phyloP scores from a whole-genome alignment of 257 asterid species.

The Penstemon newberryi region DNA sequence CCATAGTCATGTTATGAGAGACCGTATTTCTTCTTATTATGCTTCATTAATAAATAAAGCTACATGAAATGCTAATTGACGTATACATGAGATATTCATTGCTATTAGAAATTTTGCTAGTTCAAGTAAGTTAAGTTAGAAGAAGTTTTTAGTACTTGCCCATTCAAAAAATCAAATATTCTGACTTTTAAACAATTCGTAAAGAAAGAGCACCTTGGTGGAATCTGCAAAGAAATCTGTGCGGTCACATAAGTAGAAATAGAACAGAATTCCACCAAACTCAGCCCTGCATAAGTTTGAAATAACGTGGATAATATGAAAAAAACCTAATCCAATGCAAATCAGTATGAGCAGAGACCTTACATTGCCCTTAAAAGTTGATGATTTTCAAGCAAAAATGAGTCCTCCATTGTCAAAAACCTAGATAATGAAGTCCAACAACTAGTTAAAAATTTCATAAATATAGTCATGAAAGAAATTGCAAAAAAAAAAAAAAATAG shows the following conservation, averaged over 20 bases:
- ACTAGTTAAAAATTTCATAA: conserved; percentile 23
- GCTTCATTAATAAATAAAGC: background rate
- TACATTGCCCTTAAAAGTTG: conserved; percentile 55
- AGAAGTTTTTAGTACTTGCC: too few species aligned
- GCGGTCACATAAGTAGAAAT: conserved; percentile 87
- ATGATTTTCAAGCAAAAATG: conserved; percentile 57
- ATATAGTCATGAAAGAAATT: conserved; percentile 12
- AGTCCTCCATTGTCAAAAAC: conserved; percentile 50
- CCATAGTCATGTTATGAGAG: conserved; percentile 4
- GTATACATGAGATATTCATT: too few species aligned
- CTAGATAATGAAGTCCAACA: conserved; percentile 31
- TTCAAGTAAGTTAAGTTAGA: too few species aligned
- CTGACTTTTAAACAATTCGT: conserved; percentile 18
- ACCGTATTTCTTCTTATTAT: conserved; percentile 10
- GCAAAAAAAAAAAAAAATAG: conserved; percentile 5
- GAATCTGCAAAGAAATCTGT: conserved; percentile 82
- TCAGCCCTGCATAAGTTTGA: conserved; percentile 69
- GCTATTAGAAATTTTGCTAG: too few species aligned
- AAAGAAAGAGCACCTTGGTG: conserved; percentile 61
- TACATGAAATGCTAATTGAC: too few species aligned
- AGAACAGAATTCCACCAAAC: conserved; percentile 79
- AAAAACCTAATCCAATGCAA: conserved; percentile 12
- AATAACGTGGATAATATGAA: conserved; percentile 25
- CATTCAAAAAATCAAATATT: background rate
- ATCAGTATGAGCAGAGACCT: conserved; percentile 28